Percentiles rank a stretch among this genome's conserved stretches.
Conservation (phyloP, 1,284 basidiomycete genomes). For the Cutaneotrichosporon sp. region DNA sequence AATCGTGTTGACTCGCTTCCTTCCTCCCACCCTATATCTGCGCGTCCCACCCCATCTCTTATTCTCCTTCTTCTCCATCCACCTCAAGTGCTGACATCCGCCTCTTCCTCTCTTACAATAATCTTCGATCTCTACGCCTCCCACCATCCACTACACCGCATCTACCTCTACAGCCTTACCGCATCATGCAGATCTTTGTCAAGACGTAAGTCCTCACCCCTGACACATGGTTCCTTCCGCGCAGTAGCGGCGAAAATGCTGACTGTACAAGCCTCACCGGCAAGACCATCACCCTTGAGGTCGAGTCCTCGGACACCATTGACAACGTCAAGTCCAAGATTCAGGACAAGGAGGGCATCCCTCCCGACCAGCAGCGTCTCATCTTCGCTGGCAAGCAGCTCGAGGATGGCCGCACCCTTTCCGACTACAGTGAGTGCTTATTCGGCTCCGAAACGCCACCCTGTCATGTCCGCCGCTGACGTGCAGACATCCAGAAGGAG, state of each 20-base stretch:
- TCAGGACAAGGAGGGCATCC: constrained; percentile 64
- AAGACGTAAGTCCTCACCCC: constrained; percentile 17
- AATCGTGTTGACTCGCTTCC: too few relatives aligned
- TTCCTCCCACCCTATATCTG: too few relatives aligned
- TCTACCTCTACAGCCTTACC: constrained; percentile 14
- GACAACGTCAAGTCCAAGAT: constrained; percentile 60
- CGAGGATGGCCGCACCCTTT: constrained; percentile 89
- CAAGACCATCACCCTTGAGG: constrained; percentile 58
- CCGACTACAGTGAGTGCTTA: constrained; percentile 65
- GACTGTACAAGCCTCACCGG: constrained; percentile 55
- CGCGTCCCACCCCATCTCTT: too few relatives aligned
- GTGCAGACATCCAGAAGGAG: constrained; percentile 88
- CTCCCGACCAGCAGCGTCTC: constrained; percentile 87
- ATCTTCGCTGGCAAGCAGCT: constrained; percentile 95
- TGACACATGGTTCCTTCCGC: neutral
- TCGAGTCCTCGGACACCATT: constrained; percentile 58
- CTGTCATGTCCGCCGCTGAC: neutral
- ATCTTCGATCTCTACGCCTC: too few relatives aligned
- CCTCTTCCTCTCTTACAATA: constrained; percentile 2
- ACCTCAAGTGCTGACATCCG: neutral
- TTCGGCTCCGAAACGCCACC: neutral
- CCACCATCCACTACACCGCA: neutral
- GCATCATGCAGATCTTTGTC: constrained; percentile 16
- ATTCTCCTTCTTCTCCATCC: too few relatives aligned
- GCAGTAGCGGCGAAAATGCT: neutral